A percentile compares a stretch with the other conserved stretches of the same genome.
These are phyloP conservation scores for Madurella mycetomatis DNA, from an alignment of 2,329 filamentous ascomycete genomes.

Conservation along the genomic window DNA sequence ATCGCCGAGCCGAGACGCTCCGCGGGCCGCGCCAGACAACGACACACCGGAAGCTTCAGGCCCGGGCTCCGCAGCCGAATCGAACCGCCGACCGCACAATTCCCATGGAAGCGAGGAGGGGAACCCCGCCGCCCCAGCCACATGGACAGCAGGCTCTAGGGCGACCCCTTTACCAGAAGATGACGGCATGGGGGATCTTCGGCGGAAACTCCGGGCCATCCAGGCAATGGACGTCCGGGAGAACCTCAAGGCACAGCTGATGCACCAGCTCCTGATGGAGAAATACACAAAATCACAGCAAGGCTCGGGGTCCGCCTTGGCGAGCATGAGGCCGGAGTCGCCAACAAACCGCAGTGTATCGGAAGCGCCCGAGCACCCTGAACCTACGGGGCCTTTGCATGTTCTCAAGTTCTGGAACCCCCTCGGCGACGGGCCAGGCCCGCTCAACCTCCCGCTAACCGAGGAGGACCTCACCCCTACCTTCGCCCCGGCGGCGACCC, in stretches of 20 bases:
- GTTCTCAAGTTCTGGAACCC: conserved; percentile 53
- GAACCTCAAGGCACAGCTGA: conserved; percentile 64
- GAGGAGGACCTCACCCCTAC: conserved; percentile 63
- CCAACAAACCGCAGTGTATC: conserved; percentile 23
- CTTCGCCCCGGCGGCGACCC: conserved; percentile 53
- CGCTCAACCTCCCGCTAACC: conserved; percentile 47
- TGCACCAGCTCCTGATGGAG: conserved; percentile 68
- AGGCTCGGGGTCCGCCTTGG: conserved; percentile 17
- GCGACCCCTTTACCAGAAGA: conserved; percentile 58
- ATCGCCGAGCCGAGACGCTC: neutral
- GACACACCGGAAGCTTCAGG: neutral
- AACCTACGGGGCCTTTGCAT: conserved; percentile 42
- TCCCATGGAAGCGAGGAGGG: neutral
- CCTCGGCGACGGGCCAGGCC: conserved; percentile 35
- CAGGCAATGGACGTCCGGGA: conserved; percentile 56
- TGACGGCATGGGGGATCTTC: conserved; percentile 68
- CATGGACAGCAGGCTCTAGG: neutral
- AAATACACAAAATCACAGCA: conserved; percentile 52
- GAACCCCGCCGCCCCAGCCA: neutral
- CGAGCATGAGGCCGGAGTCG: conserved; percentile 26
- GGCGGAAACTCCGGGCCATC: conserved; percentile 64
- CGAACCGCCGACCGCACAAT: neutral
- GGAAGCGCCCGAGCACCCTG: conserved; percentile 33
- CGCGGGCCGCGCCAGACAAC: neutral
- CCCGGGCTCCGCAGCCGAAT: neutral